A percentile compares a stretch with the other conserved stretches of the same genome.
Evolutionary conservation across 805 yeast species (phyloP).

Genomic region (Blastobotrys terrestris): DNA sequence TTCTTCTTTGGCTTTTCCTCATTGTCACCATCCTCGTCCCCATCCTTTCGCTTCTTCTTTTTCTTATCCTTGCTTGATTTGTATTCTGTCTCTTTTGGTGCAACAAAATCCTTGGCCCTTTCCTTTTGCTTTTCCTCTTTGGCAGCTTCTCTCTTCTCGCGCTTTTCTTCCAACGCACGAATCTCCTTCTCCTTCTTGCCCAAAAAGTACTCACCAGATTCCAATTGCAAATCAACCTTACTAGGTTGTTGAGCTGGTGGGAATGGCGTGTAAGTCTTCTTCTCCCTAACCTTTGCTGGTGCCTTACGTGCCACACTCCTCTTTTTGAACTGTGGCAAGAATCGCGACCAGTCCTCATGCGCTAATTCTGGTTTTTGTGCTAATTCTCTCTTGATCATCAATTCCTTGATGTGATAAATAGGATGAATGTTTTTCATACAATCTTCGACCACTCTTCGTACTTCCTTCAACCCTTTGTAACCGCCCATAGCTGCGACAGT

Average conservation of each 20-base stretch:
- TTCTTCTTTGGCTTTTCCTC: slow-evolving; percentile 27
- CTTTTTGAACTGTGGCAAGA: slow-evolving; percentile 93
- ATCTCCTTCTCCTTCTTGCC: slow-evolving; percentile 75
- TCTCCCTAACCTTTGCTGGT: slow-evolving; percentile 58
- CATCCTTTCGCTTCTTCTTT: slow-evolving; percentile 26
- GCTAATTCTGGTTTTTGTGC: slow-evolving; percentile 94
- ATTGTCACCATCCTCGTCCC: slow-evolving; percentile 22
- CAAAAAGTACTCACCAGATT: slow-evolving; percentile 96
- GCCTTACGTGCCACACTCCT: slow-evolving; percentile 91
- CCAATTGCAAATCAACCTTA: slow-evolving; percentile 94
- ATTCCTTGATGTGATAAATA: slow-evolving; percentile 93
- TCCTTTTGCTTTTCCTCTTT: slow-evolving; percentile 60
- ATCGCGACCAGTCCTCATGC: slow-evolving; percentile 93
- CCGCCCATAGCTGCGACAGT: slow-evolving; percentile 98
- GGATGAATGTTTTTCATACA: slow-evolving; percentile 97
- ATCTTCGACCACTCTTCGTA: slow-evolving; percentile 92
- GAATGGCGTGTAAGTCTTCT: slow-evolving; percentile 82
- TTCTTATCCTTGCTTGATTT: slow-evolving; percentile 30
- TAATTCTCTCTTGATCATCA: slow-evolving; percentile 94
- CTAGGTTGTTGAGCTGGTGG: slow-evolving; percentile 97
- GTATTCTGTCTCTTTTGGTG: slow-evolving; percentile 72
- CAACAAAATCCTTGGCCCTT: slow-evolving; percentile 70
- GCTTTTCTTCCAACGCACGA: slow-evolving; percentile 67
- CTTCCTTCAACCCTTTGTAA: slow-evolving; percentile 83
- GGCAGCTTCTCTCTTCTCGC: slow-evolving; percentile 67